These are phyloP conservation scores for Phialemonium atrogriseum DNA, from an alignment of 2,329 filamentous ascomycete genomes.

Conservation along the genomic window DNA sequence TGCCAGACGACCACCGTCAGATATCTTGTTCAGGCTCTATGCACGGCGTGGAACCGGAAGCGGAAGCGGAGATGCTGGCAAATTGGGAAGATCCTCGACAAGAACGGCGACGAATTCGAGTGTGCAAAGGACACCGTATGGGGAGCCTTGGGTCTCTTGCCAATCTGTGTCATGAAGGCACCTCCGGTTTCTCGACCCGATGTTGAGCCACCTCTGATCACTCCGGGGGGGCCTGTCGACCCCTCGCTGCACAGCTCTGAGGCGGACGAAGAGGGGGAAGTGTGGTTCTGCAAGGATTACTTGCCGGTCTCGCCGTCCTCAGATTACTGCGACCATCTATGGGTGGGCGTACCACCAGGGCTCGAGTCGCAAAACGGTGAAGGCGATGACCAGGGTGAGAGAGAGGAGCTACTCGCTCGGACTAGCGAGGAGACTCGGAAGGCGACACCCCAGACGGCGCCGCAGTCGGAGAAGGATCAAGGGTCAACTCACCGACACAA, in stretches of 20 bases:
- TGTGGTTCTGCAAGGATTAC: neutral
- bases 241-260: neutral
- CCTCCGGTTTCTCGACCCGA: too few species aligned
- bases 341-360: neutral
- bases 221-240: too few species aligned
- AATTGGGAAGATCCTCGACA: neutral
- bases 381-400: too few species aligned
- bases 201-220: too few species aligned
- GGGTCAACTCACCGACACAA: too few species aligned
- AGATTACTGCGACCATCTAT: neutral
- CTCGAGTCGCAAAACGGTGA: too few species aligned
- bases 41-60: neutral
- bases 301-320: neutral
- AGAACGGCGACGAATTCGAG: constrained; percentile 1
- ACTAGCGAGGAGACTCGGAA: too few species aligned
- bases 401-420: too few species aligned
- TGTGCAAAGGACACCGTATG: neutral
- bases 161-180: constrained; percentile 1
- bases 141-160: constrained; percentile 1
- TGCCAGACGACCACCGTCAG: constrained; percentile 1
- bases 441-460: too few species aligned
- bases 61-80: neutral
- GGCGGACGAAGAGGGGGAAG: neutral
- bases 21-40: neutral
- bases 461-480: too few species aligned